phyloP scores from a whole-genome alignment of 805 yeast species.

The Huiozyma naganishii region DNA sequence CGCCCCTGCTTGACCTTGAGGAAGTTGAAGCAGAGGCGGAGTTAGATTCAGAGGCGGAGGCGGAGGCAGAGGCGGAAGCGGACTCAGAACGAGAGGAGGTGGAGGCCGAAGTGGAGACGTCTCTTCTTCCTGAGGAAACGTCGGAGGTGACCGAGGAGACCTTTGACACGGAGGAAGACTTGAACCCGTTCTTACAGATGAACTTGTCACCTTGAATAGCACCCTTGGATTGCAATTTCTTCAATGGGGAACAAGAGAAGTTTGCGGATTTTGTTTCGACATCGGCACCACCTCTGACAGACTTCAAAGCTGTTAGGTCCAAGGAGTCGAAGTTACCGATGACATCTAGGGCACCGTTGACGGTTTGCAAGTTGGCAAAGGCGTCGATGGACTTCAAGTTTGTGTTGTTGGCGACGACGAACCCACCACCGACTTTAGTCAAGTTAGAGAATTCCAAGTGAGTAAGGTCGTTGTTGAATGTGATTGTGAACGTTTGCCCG shows the following conservation, averaged over 20 bases:
- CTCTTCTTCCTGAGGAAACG: slow-evolving; percentile 30
- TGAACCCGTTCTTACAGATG: slow-evolving; percentile 56
- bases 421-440: slow-evolving; percentile 81
- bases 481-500: slow-evolving; percentile 74
- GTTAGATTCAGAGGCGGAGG: slow-evolving; percentile 20
- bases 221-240: slow-evolving; percentile 60
- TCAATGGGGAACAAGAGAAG: slow-evolving; percentile 72
- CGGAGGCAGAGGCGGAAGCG: slow-evolving; percentile 16
- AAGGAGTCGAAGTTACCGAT: slow-evolving; percentile 75
- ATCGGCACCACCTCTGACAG: slow-evolving; percentile 87
- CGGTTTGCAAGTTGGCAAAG: slow-evolving; percentile 59
- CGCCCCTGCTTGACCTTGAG: slow-evolving; percentile 3
- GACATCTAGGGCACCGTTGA: slow-evolving; percentile 81
- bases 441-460: slow-evolving; percentile 59
- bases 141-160: slow-evolving; percentile 23
- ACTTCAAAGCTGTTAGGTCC: slow-evolving; percentile 56
- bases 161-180: slow-evolving; percentile 37
- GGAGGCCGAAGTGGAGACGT: slow-evolving; percentile 44
- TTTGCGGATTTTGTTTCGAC: slow-evolving; percentile 60
- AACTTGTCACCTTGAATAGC: slow-evolving; percentile 85
- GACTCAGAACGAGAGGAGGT: slow-evolving; percentile 23
- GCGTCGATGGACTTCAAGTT: slow-evolving; percentile 53
- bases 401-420: slow-evolving; percentile 77
- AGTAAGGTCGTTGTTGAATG: slow-evolving; percentile 61
- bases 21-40: slow-evolving; percentile 5